Base-by-base conservation (phyloP, 257 asterid species). In the Nicotiana benthamiana region DNA sequence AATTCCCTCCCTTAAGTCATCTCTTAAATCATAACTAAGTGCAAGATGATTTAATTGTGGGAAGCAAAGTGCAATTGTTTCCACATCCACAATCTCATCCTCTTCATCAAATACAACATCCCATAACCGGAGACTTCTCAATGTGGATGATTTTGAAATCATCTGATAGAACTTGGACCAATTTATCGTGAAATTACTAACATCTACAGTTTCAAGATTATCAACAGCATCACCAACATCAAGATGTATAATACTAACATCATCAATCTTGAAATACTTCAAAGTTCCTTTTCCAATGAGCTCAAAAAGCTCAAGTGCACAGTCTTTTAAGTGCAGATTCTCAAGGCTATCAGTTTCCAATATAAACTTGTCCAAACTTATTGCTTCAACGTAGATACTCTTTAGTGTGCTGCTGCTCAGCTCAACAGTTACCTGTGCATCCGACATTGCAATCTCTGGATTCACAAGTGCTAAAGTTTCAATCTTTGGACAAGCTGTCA, bases 41-140 rank as follows among this genome's bases (percentile, higher is more conserved):
- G 97, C 90, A 43, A 94, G 90, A 86, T 92, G 92, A 51, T 80
- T 89, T 82, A 94, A 79, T 26, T 83, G 83, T 8, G 98, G 98
- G 86, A 92, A 94, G 87, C 97, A 93, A 20, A 91, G 80, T 15
- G 98, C 89, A 43, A 94, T 94, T 32, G 91, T 90, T 88, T 92
- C 97, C 20, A 94, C 82, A 81, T 92, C 97, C 52, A 94, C 91
- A 83, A 89, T 86, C 90, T 94, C 98, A 6, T 91, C 97, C 84
- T 94, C 98, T 30, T 92, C 97, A 70, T 94, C 97, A 89, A 92
- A 92, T 65, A 92, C 94, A 34, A 92, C 92, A 79, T 92, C 97
- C 98, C 97, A 92, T n/a, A 94, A 90, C 86, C 96, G 89, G 40
- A 94, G 97, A 82, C 84, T 88, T 88, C 79, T 90, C 90, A 94